Evolutionary conservation across 345 rosid species (phyloP).

Genomic region (Sisymbrium altissimum): DNA sequence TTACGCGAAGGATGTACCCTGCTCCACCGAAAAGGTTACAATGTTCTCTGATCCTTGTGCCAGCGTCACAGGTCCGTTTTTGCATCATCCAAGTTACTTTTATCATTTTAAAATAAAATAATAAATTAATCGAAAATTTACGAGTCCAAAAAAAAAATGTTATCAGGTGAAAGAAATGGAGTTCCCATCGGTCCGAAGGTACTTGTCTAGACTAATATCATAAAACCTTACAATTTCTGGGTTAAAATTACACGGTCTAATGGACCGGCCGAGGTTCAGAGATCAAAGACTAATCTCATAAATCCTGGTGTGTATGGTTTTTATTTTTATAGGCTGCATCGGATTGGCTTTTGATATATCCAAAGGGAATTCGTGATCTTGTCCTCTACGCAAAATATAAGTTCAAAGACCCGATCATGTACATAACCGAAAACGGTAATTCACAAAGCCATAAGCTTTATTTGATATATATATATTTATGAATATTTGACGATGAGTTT

Average conservation of each 20-base stretch:
- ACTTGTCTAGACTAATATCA: background rate
- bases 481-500: background rate
- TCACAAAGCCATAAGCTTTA: background rate
- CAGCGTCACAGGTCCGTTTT: slow-evolving; percentile 33
- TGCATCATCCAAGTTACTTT: background rate
- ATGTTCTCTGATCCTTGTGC: slow-evolving; percentile 42
- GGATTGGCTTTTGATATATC: slow-evolving; percentile 55
- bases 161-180: slow-evolving; percentile 39
- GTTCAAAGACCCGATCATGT: slow-evolving; percentile 46
- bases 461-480: background rate
- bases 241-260: background rate
- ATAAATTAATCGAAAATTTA: background rate
- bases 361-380: slow-evolving; percentile 47
- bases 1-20: slow-evolving; percentile 36
- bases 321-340: slow-evolving; percentile 38
- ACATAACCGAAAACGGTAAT: slow-evolving; percentile 63
- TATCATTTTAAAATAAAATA: background rate
- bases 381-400: slow-evolving; percentile 42
- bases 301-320: background rate
- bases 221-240: background rate
- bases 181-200: slow-evolving; percentile 45
- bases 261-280: background rate
- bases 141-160: background rate
- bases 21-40: slow-evolving; percentile 20
- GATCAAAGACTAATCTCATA: background rate